Evolutionary conservation across 345 rosid genomes (phyloP), one percentile per base, ranked within the genome.

Genomic region (Salix caprea): DNA sequence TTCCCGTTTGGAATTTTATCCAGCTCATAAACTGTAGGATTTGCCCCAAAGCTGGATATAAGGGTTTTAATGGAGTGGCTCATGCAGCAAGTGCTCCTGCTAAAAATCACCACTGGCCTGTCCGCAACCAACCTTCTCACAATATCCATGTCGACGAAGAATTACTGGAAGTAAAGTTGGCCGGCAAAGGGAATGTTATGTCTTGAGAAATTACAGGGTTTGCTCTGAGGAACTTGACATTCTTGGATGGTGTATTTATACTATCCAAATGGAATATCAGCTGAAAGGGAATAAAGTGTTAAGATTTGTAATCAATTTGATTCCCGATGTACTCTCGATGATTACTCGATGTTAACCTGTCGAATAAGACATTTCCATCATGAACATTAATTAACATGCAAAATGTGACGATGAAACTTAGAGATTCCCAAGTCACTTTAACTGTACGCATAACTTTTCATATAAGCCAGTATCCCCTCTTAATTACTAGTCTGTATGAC

Each of bases 61-160:
- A 95, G 89, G 18, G 89, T 67, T 84, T 85, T 86, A 67, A 90
- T 87, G 6, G 94, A 78, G 75, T 88, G 92, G 84, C 96, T 85
- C 90, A 90, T 93, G 88, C 88, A 85, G 60, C 97, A 91, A 28
- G 82, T 75, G 84, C 89, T 91, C 88, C 77, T 88, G 91, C 92
- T 92, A 81, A 92, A 95, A n/a, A 95, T 82, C 86, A 95, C 97
- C 84, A 88, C 91, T 6, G 99, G 90, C 82, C 82, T 89, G 54
- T 88, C 97, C 34, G 54, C 84, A n/a, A 92, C 89, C 88, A 91
- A 52, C 56, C 84, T 76, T 71, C 84, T 82, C 70, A 90, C 77
- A 26, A 52, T 67, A 28, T 86, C 89, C 85, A 91, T 86, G n/a
- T 71, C 66, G 78, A 18, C 13, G 65, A 60, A 78, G 54, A 39